phyloP scores from a whole-genome alignment of 2,329 filamentous ascomycete genomes.

The Sclerotinia subarctica region DNA sequence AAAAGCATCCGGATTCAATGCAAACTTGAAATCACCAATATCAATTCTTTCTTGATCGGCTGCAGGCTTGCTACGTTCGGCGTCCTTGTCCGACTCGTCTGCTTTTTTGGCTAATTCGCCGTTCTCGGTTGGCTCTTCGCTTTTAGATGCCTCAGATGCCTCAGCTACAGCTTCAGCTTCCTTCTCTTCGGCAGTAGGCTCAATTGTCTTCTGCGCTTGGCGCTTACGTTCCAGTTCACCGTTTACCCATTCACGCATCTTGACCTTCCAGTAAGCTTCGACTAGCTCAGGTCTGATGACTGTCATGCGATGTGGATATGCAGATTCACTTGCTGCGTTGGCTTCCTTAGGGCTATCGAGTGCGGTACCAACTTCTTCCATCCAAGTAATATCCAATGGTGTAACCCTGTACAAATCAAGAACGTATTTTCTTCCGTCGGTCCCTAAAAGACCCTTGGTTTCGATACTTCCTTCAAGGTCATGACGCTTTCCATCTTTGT shows the following conservation, averaged over 20 bases:
- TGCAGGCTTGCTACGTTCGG: constrained; percentile 33
- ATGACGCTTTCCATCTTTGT: constrained; percentile 87
- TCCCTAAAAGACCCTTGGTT: constrained; percentile 95
- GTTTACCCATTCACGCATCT: constrained; percentile 86
- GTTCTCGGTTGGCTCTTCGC: constrained; percentile 3
- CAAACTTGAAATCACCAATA: constrained; percentile 79
- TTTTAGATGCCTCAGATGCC: constrained; percentile 9
- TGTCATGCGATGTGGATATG: constrained; percentile 94
- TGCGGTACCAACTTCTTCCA: constrained; percentile 68
- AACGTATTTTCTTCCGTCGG: constrained; percentile 96
- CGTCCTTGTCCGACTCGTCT: not conserved
- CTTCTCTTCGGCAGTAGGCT: constrained; percentile 1
- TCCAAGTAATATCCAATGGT: constrained; percentile 84
- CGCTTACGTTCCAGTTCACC: constrained; percentile 67
- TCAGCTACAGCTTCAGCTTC: not conserved
- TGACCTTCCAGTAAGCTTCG: constrained; percentile 77
- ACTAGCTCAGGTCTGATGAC: constrained; percentile 87
- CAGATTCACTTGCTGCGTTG: constrained; percentile 30
- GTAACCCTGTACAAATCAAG: constrained; percentile 94
- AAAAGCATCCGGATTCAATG: constrained; percentile 93
- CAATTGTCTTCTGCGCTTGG: constrained; percentile 38
- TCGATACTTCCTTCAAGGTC: constrained; percentile 95
- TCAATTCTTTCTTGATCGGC: constrained; percentile 65
- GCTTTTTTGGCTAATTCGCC: not conserved
- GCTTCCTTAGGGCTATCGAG: constrained; percentile 39